Conservation (phyloP, 768 basidiomycete genomes). For the Cystobasidium onofrii region DNA sequence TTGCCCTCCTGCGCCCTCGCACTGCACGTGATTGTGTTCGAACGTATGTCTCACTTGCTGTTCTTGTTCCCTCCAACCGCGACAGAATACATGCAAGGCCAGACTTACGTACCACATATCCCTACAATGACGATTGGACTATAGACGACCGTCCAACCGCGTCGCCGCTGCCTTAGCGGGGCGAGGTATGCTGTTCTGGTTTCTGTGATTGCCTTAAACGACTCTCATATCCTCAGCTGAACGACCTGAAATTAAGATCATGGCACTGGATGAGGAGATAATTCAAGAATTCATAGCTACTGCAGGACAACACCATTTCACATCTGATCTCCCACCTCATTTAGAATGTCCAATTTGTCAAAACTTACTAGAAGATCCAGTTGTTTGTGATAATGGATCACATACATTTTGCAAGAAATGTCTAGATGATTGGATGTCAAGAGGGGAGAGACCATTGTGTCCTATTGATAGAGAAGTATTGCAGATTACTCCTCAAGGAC, state of each 20-base stretch:
- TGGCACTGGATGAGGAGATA: not conserved
- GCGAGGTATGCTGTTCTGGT: too few relatives aligned
- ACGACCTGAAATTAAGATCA: too few relatives aligned
- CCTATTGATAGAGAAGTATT: not conserved
- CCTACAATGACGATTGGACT: too few relatives aligned
- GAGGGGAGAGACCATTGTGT: not conserved
- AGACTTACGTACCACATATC: too few relatives aligned
- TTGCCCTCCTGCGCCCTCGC: too few relatives aligned
- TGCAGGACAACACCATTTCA: not conserved
- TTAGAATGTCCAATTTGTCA: constrained; percentile 3
- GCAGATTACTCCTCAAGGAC: not conserved
- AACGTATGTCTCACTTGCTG: not conserved
- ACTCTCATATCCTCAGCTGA: too few relatives aligned
- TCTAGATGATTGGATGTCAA: not conserved
- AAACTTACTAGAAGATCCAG: not conserved
- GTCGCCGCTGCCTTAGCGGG: too few relatives aligned
- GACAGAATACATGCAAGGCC: too few relatives aligned
- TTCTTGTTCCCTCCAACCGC: not conserved
- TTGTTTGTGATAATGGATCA: not conserved
- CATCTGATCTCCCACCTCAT: not conserved
- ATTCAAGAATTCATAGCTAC: not conserved
- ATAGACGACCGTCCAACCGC: too few relatives aligned
- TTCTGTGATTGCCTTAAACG: not conserved
- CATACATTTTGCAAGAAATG: not conserved
- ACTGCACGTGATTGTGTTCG: too few relatives aligned